Percentiles rank a stretch among this genome's conserved stretches.
Conservation (phyloP, 257 asterid species). For the Nicotiana obtusifolia region DNA sequence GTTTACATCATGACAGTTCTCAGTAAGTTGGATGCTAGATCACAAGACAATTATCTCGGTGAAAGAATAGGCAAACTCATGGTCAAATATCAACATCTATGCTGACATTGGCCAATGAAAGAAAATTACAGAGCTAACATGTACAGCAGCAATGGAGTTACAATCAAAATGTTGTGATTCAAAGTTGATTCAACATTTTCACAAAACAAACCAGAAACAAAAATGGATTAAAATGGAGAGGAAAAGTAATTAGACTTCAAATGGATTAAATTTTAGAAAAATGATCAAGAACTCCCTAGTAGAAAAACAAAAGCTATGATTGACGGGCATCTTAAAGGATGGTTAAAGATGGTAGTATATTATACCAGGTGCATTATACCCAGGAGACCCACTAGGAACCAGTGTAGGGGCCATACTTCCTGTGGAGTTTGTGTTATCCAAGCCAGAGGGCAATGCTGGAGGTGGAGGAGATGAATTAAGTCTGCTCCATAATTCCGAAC, state of each 20-base stretch:
- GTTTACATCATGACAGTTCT: neutral
- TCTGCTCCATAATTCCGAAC: constrained; percentile 91
- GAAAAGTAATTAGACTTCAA: neutral
- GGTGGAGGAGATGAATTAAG: constrained; percentile 53
- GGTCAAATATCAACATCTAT: constrained; percentile 5
- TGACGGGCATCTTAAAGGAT: neutral
- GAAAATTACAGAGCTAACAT: neutral
- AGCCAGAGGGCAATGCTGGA: constrained; percentile 43
- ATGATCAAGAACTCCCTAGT: neutral
- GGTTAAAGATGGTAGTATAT: constrained; percentile 7
- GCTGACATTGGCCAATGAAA: neutral
- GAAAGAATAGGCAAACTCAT: neutral
- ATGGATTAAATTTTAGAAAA: neutral
- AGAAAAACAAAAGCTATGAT: neutral
- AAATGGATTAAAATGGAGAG: neutral
- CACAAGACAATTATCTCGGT: constrained; percentile 4
- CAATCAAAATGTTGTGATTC: neutral
- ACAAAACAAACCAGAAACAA: neutral
- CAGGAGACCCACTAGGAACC: constrained; percentile 54
- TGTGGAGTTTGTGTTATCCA: constrained; percentile 33
- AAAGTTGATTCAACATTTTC: neutral
- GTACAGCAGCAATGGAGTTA: neutral
- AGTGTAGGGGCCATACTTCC: constrained; percentile 37
- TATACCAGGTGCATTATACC: constrained; percentile 45
- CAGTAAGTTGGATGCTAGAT: neutral